Evolutionary conservation across 805 yeast genomes (phyloP).

Genomic region (Suhomyces canberraensis): DNA sequence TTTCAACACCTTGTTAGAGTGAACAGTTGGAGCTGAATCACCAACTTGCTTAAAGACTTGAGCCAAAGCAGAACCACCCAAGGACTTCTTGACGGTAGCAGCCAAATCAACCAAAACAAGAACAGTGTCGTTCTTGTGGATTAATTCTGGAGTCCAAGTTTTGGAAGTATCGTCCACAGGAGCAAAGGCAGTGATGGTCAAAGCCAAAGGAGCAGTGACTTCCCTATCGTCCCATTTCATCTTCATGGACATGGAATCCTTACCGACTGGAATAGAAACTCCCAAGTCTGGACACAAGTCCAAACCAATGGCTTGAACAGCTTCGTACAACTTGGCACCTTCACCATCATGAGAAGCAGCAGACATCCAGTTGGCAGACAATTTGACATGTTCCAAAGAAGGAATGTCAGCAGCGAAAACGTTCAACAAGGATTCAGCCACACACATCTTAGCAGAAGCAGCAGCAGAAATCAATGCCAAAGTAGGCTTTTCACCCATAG

Average conservation of each 20-base stretch:
- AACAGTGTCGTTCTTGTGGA: slow-evolving; percentile 50
- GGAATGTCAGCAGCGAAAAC: slow-evolving; percentile 86
- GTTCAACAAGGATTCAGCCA: slow-evolving; percentile 91
- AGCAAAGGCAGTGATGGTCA: slow-evolving; percentile 87
- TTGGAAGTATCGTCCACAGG: slow-evolving; percentile 79
- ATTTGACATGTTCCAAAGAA: slow-evolving; percentile 67
- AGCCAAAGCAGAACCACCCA: slow-evolving; percentile 94
- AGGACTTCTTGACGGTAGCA: slow-evolving; percentile 46
- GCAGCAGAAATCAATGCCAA: slow-evolving; percentile 83
- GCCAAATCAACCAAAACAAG: slow-evolving; percentile 82
- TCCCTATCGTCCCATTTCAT: slow-evolving; percentile 95
- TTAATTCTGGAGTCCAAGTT: slow-evolving; percentile 93
- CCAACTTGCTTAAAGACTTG: slow-evolving; percentile 93
- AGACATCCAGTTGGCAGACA: slow-evolving; percentile 99
- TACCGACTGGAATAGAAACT: slow-evolving; percentile 93
- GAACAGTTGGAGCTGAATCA: slow-evolving; percentile 76
- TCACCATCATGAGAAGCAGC: slow-evolving; percentile 94
- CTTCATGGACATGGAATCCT: slow-evolving; percentile 98
- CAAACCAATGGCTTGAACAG: slow-evolving; percentile 93
- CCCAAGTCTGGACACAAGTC: slow-evolving; percentile 94
- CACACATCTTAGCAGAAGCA: slow-evolving; percentile 92
- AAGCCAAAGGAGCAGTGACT: slow-evolving; percentile 92
- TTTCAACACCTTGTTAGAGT: slow-evolving; percentile 60
- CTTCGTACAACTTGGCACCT: slow-evolving; percentile 92
- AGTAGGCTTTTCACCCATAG: slow-evolving; percentile 95